A percentile compares a stretch with the other conserved stretches of the same genome.
Conservation (phyloP, 129 eudicot species). For the Helianthus annuus region HanXRQr2.0-SUNRISE NC_035443.2:22077693-22078192, state of each 20-base stretch:
- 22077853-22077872: neutral
- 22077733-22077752: constrained; percentile 77
- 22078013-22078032: no score
- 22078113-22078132: neutral
- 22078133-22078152: no score
- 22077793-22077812: constrained; percentile 5
- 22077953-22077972: no score
- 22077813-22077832: neutral
- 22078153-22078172: no score
- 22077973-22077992: no score
- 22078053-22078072: no score
- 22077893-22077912: constrained; percentile 2
- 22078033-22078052: no score
- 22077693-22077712: constrained; percentile 58
- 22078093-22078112: neutral
- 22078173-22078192: no score
- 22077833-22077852: neutral
- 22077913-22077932: neutral
- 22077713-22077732: constrained; percentile 53
- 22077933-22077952: constrained; percentile 1
- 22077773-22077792: constrained; percentile 34
- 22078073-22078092: no score
- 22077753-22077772: constrained; percentile 80
- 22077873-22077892: constrained; percentile 13
- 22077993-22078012: no score